phyloP scores from a whole-genome alignment of 2,329 filamentous ascomycete species.

The Samsoniella hepiali region DNA sequence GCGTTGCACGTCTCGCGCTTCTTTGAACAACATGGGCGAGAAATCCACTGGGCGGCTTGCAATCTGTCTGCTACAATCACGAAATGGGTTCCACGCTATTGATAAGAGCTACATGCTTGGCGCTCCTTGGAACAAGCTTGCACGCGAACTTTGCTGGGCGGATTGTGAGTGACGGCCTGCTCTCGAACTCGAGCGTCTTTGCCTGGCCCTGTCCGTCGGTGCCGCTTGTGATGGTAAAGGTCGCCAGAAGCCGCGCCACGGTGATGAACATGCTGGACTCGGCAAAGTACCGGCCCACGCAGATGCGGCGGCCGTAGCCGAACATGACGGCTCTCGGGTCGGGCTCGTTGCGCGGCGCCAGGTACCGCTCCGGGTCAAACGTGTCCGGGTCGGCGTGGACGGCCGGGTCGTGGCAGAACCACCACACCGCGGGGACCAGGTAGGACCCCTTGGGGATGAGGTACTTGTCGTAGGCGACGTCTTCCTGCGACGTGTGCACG shows the following conservation, averaged over 20 bases:
- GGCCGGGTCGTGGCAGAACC: slow-evolving; percentile 60
- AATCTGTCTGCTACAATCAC: neutral
- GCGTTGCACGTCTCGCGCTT: too few relatives aligned
- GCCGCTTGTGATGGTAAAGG: slow-evolving; percentile 31
- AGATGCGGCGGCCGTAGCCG: slow-evolving; percentile 37
- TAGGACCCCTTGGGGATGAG: slow-evolving; percentile 29
- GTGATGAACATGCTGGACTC: slow-evolving; percentile 31
- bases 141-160: neutral
- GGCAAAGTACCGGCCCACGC: slow-evolving; percentile 33
- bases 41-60: too few relatives aligned
- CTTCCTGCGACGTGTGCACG: slow-evolving; percentile 35
- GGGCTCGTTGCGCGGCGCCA: slow-evolving; percentile 28
- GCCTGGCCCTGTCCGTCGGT: neutral
- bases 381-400: slow-evolving; percentile 49
- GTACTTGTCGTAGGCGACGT: slow-evolving; percentile 24
- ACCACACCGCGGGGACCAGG: slow-evolving; percentile 28
- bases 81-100: neutral
- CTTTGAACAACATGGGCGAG: too few relatives aligned
- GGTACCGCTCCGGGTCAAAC: slow-evolving; percentile 35
- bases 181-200: neutral
- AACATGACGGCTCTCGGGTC: slow-evolving; percentile 30
- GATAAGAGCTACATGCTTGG: neutral
- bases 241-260: slow-evolving; percentile 42
- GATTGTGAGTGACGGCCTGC: neutral
- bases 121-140: neutral